These are phyloP conservation scores for Starmerella tilneyi DNA, from an alignment of 805 yeast species.

Conservation along the genomic window DNA sequence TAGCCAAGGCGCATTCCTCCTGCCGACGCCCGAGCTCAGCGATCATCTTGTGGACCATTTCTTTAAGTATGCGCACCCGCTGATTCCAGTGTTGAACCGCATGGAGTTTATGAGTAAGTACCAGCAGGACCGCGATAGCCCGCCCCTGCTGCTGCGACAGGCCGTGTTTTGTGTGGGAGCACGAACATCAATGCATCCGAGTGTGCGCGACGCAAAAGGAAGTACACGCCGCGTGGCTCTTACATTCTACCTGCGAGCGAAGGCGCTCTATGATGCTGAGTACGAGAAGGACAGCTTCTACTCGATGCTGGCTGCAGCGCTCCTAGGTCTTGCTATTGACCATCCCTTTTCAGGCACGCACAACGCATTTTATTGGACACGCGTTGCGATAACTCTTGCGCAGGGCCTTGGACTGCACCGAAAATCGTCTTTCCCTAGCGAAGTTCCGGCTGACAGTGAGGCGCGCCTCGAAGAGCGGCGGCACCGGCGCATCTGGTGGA, in stretches of 20 bases:
- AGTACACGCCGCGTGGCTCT: slow-evolving; percentile 44
- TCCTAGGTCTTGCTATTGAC: slow-evolving; percentile 64
- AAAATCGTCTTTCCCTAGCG: background rate
- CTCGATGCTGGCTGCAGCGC: slow-evolving; percentile 49
- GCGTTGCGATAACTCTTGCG: slow-evolving; percentile 58
- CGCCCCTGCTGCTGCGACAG: slow-evolving; percentile 58
- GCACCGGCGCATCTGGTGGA: slow-evolving; percentile 62
- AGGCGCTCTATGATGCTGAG: slow-evolving; percentile 60
- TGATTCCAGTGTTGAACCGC: slow-evolving; percentile 57
- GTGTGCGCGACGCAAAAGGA: slow-evolving; percentile 38
- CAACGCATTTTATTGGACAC: slow-evolving; percentile 58
- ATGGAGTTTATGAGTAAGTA: slow-evolving; percentile 50
- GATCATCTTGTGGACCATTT: slow-evolving; percentile 51
- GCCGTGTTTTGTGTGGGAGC: slow-evolving; percentile 62
- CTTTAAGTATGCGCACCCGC: slow-evolving; percentile 56
- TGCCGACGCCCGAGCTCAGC: slow-evolving; percentile 52
- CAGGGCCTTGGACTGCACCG: slow-evolving; percentile 71
- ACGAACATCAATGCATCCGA: slow-evolving; percentile 47
- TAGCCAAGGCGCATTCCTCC: slow-evolving; percentile 56
- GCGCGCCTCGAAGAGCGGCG: slow-evolving; percentile 32
- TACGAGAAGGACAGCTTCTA: slow-evolving; percentile 56
- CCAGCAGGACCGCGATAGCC: slow-evolving; percentile 40
- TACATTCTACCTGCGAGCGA: slow-evolving; percentile 61
- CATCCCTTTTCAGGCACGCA: slow-evolving; percentile 60
- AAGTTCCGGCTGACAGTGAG: slow-evolving; percentile 28